phyloP scores from a whole-genome alignment of 2,329 filamentous ascomycete species.

The Aspergillus fischeri region DNA sequence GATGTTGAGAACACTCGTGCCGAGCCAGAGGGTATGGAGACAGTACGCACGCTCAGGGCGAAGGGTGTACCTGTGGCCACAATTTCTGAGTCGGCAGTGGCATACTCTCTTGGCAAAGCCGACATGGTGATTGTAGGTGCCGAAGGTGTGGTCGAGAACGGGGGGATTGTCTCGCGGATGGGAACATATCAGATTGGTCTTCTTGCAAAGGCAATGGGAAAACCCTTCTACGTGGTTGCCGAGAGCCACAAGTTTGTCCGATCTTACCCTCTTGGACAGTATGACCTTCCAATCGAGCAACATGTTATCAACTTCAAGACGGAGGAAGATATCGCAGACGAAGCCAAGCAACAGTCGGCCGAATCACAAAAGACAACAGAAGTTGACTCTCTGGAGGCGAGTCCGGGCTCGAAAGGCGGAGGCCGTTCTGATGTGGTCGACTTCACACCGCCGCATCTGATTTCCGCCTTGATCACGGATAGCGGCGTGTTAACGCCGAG shows the following conservation, averaged over 20 bases:
- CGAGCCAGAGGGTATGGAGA: constrained; percentile 62
- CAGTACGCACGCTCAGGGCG: constrained; percentile 66
- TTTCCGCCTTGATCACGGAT: constrained; percentile 63
- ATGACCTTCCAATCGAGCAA: constrained; percentile 76
- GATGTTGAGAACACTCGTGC: constrained; percentile 24
- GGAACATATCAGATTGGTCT: constrained; percentile 83
- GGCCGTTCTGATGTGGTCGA: constrained; percentile 40
- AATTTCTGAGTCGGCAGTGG: constrained; percentile 70
- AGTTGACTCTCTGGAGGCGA: constrained; percentile 1
- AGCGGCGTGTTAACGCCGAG: constrained; percentile 60
- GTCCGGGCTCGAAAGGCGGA: constrained; percentile 14
- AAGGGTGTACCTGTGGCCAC: constrained; percentile 79
- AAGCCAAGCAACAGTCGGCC: constrained; percentile 42
- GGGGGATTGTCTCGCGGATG: constrained; percentile 83
- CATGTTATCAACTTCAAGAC: constrained; percentile 69
- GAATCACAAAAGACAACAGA: constrained; percentile 16
- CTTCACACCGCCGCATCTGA: constrained; percentile 56
- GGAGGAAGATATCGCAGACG: constrained; percentile 44
- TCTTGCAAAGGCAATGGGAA: constrained; percentile 67
- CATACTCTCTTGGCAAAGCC: constrained; percentile 72
- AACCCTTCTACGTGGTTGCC: constrained; percentile 84
- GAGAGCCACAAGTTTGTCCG: constrained; percentile 97
- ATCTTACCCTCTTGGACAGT: constrained; percentile 76
- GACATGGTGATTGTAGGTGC: constrained; percentile 63
- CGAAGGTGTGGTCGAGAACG: constrained; percentile 90